Base-by-base conservation (phyloP, 1,284 basidiomycete species). In the Rhodotorula sp. region DNA sequence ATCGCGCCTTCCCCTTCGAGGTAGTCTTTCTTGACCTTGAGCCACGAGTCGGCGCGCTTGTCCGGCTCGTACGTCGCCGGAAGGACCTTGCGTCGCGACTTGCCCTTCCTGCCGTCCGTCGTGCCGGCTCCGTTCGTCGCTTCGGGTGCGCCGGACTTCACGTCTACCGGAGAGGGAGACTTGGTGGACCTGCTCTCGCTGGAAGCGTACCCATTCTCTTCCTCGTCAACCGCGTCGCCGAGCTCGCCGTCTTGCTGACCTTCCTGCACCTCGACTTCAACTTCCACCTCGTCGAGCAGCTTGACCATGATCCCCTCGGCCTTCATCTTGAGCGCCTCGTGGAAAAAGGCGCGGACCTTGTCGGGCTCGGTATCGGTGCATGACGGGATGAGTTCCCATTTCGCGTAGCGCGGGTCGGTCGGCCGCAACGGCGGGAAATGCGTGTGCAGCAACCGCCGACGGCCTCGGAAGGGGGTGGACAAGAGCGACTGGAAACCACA, bases 221-320 rank as follows among this genome's bases (percentile, higher is more conserved):
- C 62, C 15, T 31, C 31, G 19, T 23, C 60, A 1, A 14, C 77
- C 45, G 70, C 72, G 23, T 78, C 77, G 23, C 76, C 75, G n/a
- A 76, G 77, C 49, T 80, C 77, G 19, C 74, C 75, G 12, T 61
- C 72, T 70, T n/a, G 79, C 71, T 76, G 77, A 60, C 76, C 75
- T 48, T 72, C 77, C 78, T 43, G 38, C 38, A 43, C 38, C 18
- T 45, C 50, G 31, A 73, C 62, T 12, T 64, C 72, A 7, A 68
- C 71, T 49, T 73, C 59, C 14, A 67, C 78, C 59, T 84, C 83
- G 69, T 83, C 83, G 66, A 81, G 69, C 56, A 82, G 76, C 68
- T 84, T 97, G 79, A 97, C 87, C 93, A 97, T 95, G 75, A 97
- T 84, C 7, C 94, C 94, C 81, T 97, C 94, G 71, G 90, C 92